Conservation (phyloP, 2,329 filamentous ascomycete species). For the Microcyclospora tardicrescens region DNA sequence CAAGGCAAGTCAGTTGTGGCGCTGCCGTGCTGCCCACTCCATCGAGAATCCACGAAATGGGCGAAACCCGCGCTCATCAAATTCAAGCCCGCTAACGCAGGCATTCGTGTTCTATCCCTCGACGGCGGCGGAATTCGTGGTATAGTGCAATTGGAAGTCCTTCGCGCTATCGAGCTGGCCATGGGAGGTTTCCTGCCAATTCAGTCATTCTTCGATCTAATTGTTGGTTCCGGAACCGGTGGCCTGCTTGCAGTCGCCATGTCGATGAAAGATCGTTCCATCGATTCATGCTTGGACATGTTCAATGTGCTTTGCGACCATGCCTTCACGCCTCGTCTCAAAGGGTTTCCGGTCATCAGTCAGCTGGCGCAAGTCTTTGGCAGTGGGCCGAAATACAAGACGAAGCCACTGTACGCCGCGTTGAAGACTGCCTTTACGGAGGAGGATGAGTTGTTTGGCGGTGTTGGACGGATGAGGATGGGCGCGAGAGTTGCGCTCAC, state of each 20-base stretch:
- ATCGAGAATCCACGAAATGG: slow-evolving; percentile 20
- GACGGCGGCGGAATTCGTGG: slow-evolving; percentile 34
- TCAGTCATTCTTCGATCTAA: slow-evolving; percentile 37
- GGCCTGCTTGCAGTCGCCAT: slow-evolving; percentile 34
- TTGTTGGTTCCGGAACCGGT: slow-evolving; percentile 35
- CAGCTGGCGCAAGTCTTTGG: slow-evolving; percentile 17
- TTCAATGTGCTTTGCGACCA: slow-evolving; percentile 28
- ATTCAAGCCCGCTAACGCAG: slow-evolving; percentile 16
- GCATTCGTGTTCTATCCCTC: slow-evolving; percentile 17
- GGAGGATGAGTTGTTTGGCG: slow-evolving; percentile 18
- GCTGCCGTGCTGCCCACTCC: slow-evolving; percentile 24
- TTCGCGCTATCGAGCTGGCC: slow-evolving; percentile 28
- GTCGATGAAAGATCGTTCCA: slow-evolving; percentile 24
- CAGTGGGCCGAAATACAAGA: slow-evolving; percentile 21
- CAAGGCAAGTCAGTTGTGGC: slow-evolving; percentile 14
- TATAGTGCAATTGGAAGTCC: slow-evolving; percentile 33
- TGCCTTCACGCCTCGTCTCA: slow-evolving; percentile 30
- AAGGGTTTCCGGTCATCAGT: slow-evolving; percentile 23
- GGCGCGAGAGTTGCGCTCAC: slow-evolving; percentile 31
- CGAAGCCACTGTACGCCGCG: slow-evolving; percentile 22
- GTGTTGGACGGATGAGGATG: slow-evolving; percentile 10
- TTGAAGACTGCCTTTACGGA: slow-evolving; percentile 28
- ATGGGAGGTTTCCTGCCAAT: slow-evolving; percentile 29
- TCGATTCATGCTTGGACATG: slow-evolving; percentile 27
- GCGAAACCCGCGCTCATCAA: slow-evolving; percentile 21